Evolutionary conservation across 2,329 filamentous ascomycete genomes (phyloP), one percentile per base, ranked within the genome.

Genomic region (Trichoderma pleuroti): DNA sequence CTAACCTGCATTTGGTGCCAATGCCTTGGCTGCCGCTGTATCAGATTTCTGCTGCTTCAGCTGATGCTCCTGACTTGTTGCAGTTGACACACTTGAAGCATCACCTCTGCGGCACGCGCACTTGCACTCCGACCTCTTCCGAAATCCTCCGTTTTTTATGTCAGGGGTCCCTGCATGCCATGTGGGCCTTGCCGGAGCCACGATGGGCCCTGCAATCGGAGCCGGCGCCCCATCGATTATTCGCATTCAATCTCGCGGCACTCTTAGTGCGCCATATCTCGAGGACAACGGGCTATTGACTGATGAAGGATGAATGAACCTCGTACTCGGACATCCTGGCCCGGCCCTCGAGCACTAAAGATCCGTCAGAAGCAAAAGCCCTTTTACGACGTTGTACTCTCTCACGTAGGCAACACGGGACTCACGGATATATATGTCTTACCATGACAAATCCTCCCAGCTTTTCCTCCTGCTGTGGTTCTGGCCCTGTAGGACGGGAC

Each of bases 161-260:
- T 36, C 32, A 59, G 68, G 68, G 49, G 34, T 42, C 52, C 68
- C 52, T 70, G 67, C 67, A 63, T 34, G 67, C 59, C 60, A 70
- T 57, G 57, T 64, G 68, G 60, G 60, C 49, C 67, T 70, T 70
- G 39, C 67, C 67, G 67, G 67, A 63, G 67, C 67, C 67, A 54
- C 52, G 52, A 63, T 61, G 56, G 66, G 46, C 56, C 66, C 66
- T 68, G 39, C 56, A 61, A 46, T 52, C 66, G 66, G 66, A 26
- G 36, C 66, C 66, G 54, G 56, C 18, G 56, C 56, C 54, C 56
- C 56, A 68, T 68, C 56, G n/a, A 68, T 61, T 68, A 49, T 61
- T 68, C 56, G 46, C 56, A 61, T 67, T 61, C 56, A 60, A 49
- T 28, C 61, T 60, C 49, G 46, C 32, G 32, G 63, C 63, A 42